Evolutionary conservation across 164 flowering plant species (phyloP), one percentile per base, ranked within the genome.

Genomic region (Nymphaea thermarum): DNA sequence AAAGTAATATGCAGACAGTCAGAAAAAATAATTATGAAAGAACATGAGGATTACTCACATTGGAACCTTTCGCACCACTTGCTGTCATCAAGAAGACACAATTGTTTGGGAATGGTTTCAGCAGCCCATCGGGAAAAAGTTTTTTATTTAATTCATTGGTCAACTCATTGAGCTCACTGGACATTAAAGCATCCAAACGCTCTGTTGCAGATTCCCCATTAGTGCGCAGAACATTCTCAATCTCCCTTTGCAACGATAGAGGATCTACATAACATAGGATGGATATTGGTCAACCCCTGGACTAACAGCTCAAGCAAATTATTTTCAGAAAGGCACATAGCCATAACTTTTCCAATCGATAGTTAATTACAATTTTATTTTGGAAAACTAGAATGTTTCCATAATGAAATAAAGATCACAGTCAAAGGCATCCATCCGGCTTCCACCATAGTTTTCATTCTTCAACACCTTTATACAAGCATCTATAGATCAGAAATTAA

Each of bases 51-150:
- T 17, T 68, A 80, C 88, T 80, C 76, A 95, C 99, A 79, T 77
- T 68, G 71, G 91, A 76, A 70, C 99, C 99, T 83, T 95, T 95
- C 14, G 99, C 99, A 43, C 99, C 99, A 74, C 90, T 81, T 60
- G 85, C 84, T 14, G 99, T 95, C 99, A 95, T 95, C 61, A 88
- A 86, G 63, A 90, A 82, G 44, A 95, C 84, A 65, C 98, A 90
- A 70, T 95, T 95, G 73, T 73, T 81, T 41, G 91, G 94, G 59
- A 90, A 85, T 5, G 94, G 84, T 74, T 92, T 95, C 15, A 70
- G 64, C 59, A 92, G 66, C 16, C 94, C 98, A 53, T 74, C 74
- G 18, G 84, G 86, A 65, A 88, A 79, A 64, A 90, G 73, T 12
- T 81, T 72, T 36, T 81, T 76, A 69, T 83, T 82, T 64, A 85